A percentile compares a stretch with the other conserved stretches of the same genome.
Evolutionary conservation across 2,329 filamentous ascomycete species (phyloP).

Genomic region (Botrytis hyacinthi): DNA sequence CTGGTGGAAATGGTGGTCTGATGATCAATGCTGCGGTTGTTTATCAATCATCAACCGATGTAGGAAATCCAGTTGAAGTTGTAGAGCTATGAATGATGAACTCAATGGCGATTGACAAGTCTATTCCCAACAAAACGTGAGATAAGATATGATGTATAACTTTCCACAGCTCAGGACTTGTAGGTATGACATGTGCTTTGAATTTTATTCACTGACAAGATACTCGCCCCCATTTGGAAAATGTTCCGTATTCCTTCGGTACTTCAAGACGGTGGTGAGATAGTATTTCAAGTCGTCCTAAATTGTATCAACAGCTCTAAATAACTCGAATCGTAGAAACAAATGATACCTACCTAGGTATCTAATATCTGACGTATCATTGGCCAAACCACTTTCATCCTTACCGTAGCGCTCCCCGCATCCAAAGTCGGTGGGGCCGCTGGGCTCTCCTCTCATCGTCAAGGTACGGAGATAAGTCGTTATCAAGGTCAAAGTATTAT

Average conservation of each 20-base stretch:
- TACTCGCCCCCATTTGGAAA: no score
- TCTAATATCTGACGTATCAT: not conserved
- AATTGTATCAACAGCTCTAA: not conserved
- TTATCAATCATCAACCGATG: constrained; percentile 46
- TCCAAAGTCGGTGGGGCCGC: constrained; percentile 9
- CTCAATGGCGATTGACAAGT: not conserved
- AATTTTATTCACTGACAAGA: not conserved
- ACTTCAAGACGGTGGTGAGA: not conserved
- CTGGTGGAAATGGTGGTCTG: constrained; percentile 46
- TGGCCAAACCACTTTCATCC: not conserved
- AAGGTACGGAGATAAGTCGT: not conserved
- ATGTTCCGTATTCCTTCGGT: not conserved
- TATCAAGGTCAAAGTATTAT: not conserved
- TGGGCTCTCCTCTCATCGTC: not conserved
- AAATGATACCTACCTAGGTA: not conserved
- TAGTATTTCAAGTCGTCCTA: not conserved
- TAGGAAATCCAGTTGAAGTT: constrained; percentile 45
- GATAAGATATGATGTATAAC: not conserved
- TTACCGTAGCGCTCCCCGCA: constrained; percentile 12
- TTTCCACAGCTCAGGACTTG: not conserved
- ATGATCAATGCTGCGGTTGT: constrained; percentile 63
- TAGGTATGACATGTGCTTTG: not conserved
- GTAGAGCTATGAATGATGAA: constrained; percentile 33
- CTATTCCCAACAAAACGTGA: not conserved
- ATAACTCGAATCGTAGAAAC: not conserved